A percentile compares a stretch with the other conserved stretches of the same genome.
Conservation (phyloP, 495 filamentous ascomycete species). For the Podospora australis region DNA sequence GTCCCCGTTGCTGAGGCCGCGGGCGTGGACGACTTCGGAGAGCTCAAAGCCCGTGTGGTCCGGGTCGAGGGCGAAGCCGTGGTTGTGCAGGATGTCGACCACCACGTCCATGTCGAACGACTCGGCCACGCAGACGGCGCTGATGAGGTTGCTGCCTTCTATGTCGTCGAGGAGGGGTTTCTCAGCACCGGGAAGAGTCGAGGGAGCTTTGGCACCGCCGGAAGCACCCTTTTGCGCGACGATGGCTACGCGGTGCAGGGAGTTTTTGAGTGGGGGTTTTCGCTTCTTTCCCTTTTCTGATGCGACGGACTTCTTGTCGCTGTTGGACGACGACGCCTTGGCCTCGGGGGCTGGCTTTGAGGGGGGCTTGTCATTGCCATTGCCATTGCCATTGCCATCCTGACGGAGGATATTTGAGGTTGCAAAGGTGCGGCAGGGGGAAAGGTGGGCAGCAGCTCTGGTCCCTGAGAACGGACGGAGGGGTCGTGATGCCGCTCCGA, state of each 20-base stretch:
- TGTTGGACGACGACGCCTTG: no score
- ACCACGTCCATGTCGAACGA: slow-evolving; percentile 74
- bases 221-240: slow-evolving; percentile 34
- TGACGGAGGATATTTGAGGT: slow-evolving; percentile 33
- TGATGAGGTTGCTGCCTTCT: slow-evolving; percentile 53
- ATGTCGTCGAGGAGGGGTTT: no score
- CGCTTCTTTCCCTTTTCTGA: slow-evolving; percentile 25
- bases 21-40: slow-evolving; percentile 53
- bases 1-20: slow-evolving; percentile 60
- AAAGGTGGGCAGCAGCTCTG: slow-evolving; percentile 15
- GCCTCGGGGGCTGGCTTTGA: not conserved
- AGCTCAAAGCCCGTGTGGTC: slow-evolving; percentile 51
- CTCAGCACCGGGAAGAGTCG: no score
- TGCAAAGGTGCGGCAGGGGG: slow-evolving; percentile 35
- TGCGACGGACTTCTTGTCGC: slow-evolving; percentile 1
- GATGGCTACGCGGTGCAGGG: slow-evolving; percentile 37
- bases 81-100: slow-evolving; percentile 59
- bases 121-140: slow-evolving; percentile 79
- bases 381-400: slow-evolving; percentile 21
- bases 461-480: slow-evolving; percentile 20
- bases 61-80: slow-evolving; percentile 63
- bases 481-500: slow-evolving; percentile 2
- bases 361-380: slow-evolving; percentile 1
- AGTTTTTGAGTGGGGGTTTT: slow-evolving; percentile 39
- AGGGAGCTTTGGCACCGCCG: not conserved